Evolutionary conservation across 305 asterid genomes (phyloP).

Genomic region (Andrographis paniculata): DNA sequence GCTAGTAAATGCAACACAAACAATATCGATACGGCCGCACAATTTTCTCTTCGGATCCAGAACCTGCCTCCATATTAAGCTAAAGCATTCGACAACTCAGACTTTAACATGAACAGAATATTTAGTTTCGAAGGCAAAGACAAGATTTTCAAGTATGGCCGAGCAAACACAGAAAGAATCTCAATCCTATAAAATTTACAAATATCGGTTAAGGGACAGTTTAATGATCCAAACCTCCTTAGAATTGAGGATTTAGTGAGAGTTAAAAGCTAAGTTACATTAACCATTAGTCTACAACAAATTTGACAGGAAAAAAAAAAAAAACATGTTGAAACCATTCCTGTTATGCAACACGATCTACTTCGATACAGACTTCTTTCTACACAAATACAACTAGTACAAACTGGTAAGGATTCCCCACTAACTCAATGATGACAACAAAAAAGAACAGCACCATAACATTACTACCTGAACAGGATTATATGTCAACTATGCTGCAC

Average conservation of each 20-base stretch:
- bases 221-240: not conserved
- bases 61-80: too few species aligned
- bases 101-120: too few species aligned
- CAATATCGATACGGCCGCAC: too few species aligned
- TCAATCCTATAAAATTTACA: too few species aligned
- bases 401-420: constrained; percentile 3
- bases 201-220: too few species aligned
- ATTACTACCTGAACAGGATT: constrained; percentile 5
- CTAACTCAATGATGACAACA: constrained; percentile 14
- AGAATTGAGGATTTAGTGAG: not conserved
- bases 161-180: too few species aligned
- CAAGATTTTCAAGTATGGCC: too few species aligned
- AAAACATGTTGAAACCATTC: not conserved
- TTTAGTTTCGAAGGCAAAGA: too few species aligned
- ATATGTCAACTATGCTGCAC: constrained; percentile 17
- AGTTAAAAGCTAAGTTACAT: not conserved
- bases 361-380: constrained; percentile 6
- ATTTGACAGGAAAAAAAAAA: not conserved
- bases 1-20: too few species aligned
- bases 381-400: constrained; percentile 18
- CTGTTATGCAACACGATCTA: constrained; percentile 13
- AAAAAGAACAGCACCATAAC: constrained; percentile 4
- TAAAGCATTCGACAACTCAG: too few species aligned
- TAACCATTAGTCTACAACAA: not conserved
- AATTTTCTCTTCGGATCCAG: too few species aligned